phyloP scores from a whole-genome alignment of 768 basidiomycete species.

The Naganishia antarctica region DNA sequence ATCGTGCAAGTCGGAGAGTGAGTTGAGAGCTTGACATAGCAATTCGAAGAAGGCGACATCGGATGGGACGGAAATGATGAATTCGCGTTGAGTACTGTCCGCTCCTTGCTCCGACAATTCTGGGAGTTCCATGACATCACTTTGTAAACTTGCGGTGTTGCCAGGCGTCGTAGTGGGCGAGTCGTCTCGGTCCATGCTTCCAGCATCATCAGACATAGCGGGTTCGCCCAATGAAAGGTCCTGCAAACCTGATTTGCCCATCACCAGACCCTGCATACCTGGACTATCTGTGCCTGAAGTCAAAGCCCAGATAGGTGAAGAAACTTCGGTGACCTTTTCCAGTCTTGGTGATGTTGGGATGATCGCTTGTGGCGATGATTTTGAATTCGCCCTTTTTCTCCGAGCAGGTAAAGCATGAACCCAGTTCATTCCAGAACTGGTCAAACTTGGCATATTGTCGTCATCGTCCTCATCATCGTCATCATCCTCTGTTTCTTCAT shows the following conservation, averaged over 20 bases:
- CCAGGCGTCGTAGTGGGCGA: constrained; percentile 11
- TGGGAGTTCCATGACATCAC: constrained; percentile 7
- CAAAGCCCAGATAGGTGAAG: constrained; percentile 46
- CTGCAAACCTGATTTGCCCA: constrained; percentile 30
- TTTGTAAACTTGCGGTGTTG: neutral
- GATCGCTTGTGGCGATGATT: constrained; percentile 9
- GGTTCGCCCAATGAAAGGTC: constrained; percentile 20
- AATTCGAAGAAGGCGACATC: constrained; percentile 76
- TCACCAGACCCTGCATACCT: constrained; percentile 25
- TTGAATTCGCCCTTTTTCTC: neutral
- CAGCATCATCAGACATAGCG: constrained; percentile 21
- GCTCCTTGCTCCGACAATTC: neutral
- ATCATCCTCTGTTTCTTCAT: constrained; percentile 2
- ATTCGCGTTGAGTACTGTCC: constrained; percentile 50
- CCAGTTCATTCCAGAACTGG: neutral
- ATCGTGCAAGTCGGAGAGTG: constrained; percentile 54
- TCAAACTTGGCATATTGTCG: neutral
- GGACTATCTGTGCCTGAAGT: constrained; percentile 31
- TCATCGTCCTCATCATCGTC: constrained; percentile 12
- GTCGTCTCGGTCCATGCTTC: too few species aligned
- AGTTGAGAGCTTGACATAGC: constrained; percentile 57
- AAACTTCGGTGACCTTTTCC: constrained; percentile 31
- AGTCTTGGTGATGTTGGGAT: constrained; percentile 36
- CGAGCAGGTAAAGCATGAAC: constrained; percentile 28
- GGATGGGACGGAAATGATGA: constrained; percentile 73